A percentile compares a stretch with the other conserved stretches of the same genome.
Conservation (phyloP, 495 filamentous ascomycete genomes). For the Delitschia confertaspora region DNA sequence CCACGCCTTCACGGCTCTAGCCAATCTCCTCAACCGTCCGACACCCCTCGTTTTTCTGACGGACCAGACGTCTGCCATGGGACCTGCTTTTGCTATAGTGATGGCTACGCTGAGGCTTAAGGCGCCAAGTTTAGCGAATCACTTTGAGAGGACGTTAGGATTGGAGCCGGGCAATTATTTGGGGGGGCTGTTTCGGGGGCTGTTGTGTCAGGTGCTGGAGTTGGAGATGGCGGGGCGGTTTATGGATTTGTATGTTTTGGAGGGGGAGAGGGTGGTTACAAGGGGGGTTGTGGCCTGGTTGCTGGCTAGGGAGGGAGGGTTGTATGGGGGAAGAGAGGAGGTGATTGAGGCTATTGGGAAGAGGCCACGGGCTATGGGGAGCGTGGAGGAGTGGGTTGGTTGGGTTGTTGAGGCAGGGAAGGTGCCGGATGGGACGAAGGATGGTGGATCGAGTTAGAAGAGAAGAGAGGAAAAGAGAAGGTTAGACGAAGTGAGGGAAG, state of each 20-base stretch:
- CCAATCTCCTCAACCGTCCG: slow-evolving; percentile 82
- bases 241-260: slow-evolving; percentile 93
- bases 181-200: slow-evolving; percentile 50
- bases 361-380: slow-evolving; percentile 17
- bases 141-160: slow-evolving; percentile 47
- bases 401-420: background rate
- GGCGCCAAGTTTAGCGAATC: slow-evolving; percentile 45
- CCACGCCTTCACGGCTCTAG: slow-evolving; percentile 71
- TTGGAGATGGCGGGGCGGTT: slow-evolving; percentile 69
- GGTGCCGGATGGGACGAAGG: background rate
- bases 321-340: slow-evolving; percentile 50
- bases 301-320: slow-evolving; percentile 49
- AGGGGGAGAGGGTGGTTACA: slow-evolving; percentile 76
- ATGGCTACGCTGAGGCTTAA: slow-evolving; percentile 65
- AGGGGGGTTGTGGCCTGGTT: slow-evolving; percentile 69
- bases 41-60: slow-evolving; percentile 82
- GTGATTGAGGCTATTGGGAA: slow-evolving; percentile 48
- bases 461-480: too few species aligned
- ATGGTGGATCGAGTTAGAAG: background rate
- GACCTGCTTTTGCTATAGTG: slow-evolving; percentile 61
- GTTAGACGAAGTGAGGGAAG: too few species aligned
- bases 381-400: background rate
- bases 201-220: slow-evolving; percentile 50
- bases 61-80: slow-evolving; percentile 61
- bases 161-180: slow-evolving; percentile 46